phyloP scores from a whole-genome alignment of 495 filamentous ascomycete species.

The Neurospora africana region DNA sequence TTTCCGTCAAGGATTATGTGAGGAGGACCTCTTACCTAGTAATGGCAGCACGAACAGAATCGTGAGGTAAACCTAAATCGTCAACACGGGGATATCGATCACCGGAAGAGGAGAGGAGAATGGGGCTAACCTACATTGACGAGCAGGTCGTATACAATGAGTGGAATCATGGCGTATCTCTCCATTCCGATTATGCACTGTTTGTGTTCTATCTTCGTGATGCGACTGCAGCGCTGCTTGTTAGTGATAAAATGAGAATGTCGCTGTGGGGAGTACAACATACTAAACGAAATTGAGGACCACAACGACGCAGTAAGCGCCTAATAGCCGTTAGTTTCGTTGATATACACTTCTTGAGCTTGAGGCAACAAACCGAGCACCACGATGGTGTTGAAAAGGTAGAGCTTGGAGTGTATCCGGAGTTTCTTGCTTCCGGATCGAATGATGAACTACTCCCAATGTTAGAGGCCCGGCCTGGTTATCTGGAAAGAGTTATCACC shows the following conservation, averaged over 20 bases:
- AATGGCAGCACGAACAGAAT: slow-evolving; percentile 39
- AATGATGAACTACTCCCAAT: slow-evolving; percentile 34
- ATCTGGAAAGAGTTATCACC: slow-evolving; percentile 1
- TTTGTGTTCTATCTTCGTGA: slow-evolving; percentile 34
- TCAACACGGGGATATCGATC: slow-evolving; percentile 1
- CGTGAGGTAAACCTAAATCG: slow-evolving; percentile 39
- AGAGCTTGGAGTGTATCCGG: slow-evolving; percentile 38
- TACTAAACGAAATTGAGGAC: slow-evolving; percentile 42
- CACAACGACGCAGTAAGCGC: slow-evolving; percentile 35
- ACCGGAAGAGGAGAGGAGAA: background rate
- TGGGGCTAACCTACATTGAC: slow-evolving; percentile 31
- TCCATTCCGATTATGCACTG: slow-evolving; percentile 45
- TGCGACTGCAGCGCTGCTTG: slow-evolving; percentile 24
- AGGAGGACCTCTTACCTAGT: slow-evolving; percentile 22
- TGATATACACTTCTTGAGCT: background rate
- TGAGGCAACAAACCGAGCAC: slow-evolving; percentile 31
- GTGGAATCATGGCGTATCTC: slow-evolving; percentile 36
- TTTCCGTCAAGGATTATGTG: background rate
- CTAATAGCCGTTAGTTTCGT: slow-evolving; percentile 17
- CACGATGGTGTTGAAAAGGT: slow-evolving; percentile 42
- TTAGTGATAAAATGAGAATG: background rate
- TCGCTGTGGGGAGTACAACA: slow-evolving; percentile 2
- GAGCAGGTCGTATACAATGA: slow-evolving; percentile 39
- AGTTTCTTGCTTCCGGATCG: slow-evolving; percentile 28
- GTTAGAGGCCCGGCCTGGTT: background rate